Evolutionary conservation across 345 rosid species (phyloP), one percentile per base, ranked within the genome.

Genomic region (Lepidium sativum): DNA sequence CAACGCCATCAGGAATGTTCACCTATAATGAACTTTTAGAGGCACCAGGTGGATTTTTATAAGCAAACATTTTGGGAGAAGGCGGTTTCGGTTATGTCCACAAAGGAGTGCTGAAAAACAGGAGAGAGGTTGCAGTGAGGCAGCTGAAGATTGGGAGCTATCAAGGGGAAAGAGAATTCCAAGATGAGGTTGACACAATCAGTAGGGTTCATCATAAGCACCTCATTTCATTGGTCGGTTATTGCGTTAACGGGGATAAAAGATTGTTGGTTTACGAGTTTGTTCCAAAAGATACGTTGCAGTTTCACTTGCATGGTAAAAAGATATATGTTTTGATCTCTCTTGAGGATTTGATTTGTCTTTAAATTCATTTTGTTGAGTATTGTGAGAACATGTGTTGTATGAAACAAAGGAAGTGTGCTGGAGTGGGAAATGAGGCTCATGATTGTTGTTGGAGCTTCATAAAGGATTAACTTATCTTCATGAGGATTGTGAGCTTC

Each of bases 181-280:
- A 84, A 67, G 90, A 89, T 9, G 96, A 92, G 83, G 96, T 92
- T 56, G 96, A 86, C 47, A 88, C 84, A 33, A 92, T 92, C 40
- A 88, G 96, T 38, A 83, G 91, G 0, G 98, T 92, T 54, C 98
- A 92, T 61, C 98, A 88, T 70, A 89, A 88, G 15, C 89, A 92
- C 21, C 84, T 92, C 1, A 96, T 92, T 9, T 78, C 98, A 0
- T 82, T 92, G 14, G 92, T 86, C 1, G 98, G 95, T 0, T 86
- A 86, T 56, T 82, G 83, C 69, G 79, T 86, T 27, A 67, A 78
- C 0, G 88, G 81, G 37, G 83, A 70, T 23, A 77, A 80, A 58
- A 78, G 82, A 76, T 40, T 86, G 21, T 60, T 88, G 76, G 78
- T 87, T 55, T 85, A 85, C 56, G 97, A 89, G 75, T 89, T 79